These are phyloP conservation scores for Leccinum subrobustum DNA, from an alignment of 1,284 basidiomycete species.

Conservation along the genomic window DNA sequence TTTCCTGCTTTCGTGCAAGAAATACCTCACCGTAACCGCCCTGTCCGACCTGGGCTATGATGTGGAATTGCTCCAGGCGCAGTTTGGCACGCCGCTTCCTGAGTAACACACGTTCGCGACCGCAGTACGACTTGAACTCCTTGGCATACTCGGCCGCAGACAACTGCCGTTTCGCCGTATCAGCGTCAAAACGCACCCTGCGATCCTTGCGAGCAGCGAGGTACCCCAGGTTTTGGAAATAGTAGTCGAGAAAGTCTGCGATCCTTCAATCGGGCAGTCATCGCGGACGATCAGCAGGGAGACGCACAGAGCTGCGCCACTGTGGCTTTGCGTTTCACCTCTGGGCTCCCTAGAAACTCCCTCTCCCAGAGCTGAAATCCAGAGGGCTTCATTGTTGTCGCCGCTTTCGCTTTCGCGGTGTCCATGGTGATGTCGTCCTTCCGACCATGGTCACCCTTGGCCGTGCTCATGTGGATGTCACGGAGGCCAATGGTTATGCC, in stretches of 20 bases:
- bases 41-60: conserved; percentile 95
- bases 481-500: conserved; percentile 44
- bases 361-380: conserved; percentile 77
- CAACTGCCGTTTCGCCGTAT: conserved; percentile 70
- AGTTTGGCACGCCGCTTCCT: conserved; percentile 86
- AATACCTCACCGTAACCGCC: conserved; percentile 97
- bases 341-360: conserved; percentile 76
- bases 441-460: conserved; percentile 48
- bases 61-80: conserved; percentile 88
- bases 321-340: conserved; percentile 91
- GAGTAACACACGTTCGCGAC: conserved; percentile 88
- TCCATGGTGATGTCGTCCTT: conserved; percentile 66
- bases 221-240: conserved; percentile 91
- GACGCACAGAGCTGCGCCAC: conserved; percentile 90
- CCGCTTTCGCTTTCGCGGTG: conserved; percentile 47
- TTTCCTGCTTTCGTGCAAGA: conserved; percentile 88
- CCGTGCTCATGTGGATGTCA: conserved; percentile 69
- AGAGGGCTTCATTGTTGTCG: conserved; percentile 49
- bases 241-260: conserved; percentile 90
- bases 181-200: conserved; percentile 77
- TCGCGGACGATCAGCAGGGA: conserved; percentile 43
- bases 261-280: conserved; percentile 14
- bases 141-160: conserved; percentile 63
- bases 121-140: conserved; percentile 90
- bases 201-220: conserved; percentile 82